Evolutionary conservation across 2,329 filamentous ascomycete species (phyloP).

Genomic region (Parasarocladium wereldwijsianum): DNA sequence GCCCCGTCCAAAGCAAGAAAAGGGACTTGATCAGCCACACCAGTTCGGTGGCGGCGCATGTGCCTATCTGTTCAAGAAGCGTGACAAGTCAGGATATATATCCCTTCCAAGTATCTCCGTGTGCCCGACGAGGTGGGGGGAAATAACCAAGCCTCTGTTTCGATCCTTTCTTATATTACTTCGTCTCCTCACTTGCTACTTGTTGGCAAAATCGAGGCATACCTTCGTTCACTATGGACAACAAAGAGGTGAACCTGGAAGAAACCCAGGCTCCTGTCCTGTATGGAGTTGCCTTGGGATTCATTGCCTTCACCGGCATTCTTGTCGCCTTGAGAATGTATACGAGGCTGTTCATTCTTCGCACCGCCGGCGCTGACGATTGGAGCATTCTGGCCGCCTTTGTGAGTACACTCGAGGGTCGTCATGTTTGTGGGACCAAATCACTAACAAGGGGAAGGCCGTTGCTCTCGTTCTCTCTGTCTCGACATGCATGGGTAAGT

Average conservation of each 20-base stretch:
- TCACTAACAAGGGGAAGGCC: conserved; percentile 7
- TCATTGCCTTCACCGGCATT: conserved; percentile 7
- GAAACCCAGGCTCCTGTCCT: conserved; percentile 11
- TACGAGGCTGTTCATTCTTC: conserved; percentile 10
- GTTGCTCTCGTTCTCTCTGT: conserved; percentile 7
- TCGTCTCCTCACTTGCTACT: too few species aligned
- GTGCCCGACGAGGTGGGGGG: too few species aligned
- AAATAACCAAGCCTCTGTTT: too few species aligned
- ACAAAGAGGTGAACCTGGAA: conserved; percentile 7
- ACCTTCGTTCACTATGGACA: too few species aligned
- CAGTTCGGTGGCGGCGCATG: too few species aligned
- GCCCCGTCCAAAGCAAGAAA: too few species aligned
- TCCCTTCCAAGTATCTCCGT: too few species aligned
- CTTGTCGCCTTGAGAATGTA: conserved; percentile 11
- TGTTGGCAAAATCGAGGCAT: too few species aligned
- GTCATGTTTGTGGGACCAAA: background rate
- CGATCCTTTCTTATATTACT: too few species aligned
- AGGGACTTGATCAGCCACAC: too few species aligned
- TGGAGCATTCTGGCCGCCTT: conserved; percentile 12
- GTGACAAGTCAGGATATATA: too few species aligned
- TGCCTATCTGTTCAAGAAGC: too few species aligned
- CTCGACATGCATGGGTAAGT: conserved; percentile 3
- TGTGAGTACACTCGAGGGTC: conserved; percentile 6
- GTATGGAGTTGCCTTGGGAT: conserved; percentile 9
- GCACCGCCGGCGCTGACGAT: conserved; percentile 13